Evolutionary conservation across 2,329 filamentous ascomycete genomes (phyloP), one percentile per base, ranked within the genome.

Genomic region (Pseudocercospora fuligena): DNA sequence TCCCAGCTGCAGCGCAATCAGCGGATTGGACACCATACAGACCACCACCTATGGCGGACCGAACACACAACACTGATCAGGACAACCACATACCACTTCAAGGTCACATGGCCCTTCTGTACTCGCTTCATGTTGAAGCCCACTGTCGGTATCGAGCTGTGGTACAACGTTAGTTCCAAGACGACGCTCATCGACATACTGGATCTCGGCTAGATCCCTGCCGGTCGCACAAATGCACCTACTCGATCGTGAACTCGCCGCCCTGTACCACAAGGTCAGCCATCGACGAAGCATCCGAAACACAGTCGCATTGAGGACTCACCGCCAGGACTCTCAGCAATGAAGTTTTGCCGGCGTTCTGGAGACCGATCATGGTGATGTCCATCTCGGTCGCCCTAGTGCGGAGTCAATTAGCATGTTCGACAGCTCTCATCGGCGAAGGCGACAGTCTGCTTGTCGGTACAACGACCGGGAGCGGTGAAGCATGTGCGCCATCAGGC

Each of bases 71-170:
- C 16, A 12, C 5, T 12, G 54, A 58, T n/a, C 43, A 33, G 40
- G 36, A 33, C 36, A 43, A 25, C n/a, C 46, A 74, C 85, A 14
- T 79, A 90, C 88, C 95, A 99, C 83, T 98, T 98, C 76, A 99
- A 86, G 74, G 95, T 97, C 79, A 99, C 95, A 87, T 98, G 94
- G 74, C 95, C 95, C 78, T 95, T 94, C 82, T 97, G 94, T 75
- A 99, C 93, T 73, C 92, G 90, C 86, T 98, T 98, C 89, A 97
- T 97, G 81, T 98, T 99, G 85, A 98, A 98, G 72, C 95, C 95
- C 75, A 99, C 94, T 16, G 95, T 99, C 69, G 95, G 95, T 80
- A 98, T 97, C 73, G 94, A 97, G 85, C 94, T 98, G 84, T 66
- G 77, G 82, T 73, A 78, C 73, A 68, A 66, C 61, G 72, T 82